These are phyloP conservation scores for Lipomyces yamanashiensis DNA, from an alignment of 805 yeast genomes.

Conservation along the genomic window DNA sequence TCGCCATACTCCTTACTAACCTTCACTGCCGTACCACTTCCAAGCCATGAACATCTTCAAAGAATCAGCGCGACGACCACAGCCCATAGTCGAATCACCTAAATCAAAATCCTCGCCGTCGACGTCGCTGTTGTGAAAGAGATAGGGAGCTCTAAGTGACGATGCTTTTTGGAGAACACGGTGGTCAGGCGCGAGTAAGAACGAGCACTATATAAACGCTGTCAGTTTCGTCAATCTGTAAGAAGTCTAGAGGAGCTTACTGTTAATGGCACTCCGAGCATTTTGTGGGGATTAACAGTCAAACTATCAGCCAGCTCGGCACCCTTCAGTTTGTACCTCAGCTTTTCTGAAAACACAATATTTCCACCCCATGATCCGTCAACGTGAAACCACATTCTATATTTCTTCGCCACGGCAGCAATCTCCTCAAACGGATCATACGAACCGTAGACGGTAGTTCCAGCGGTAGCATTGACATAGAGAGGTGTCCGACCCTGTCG, in stretches of 20 bases:
- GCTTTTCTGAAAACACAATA: conserved; percentile 63
- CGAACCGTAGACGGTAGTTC: conserved; percentile 86
- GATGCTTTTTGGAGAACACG: conserved; percentile 69
- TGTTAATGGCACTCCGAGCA: conserved; percentile 78
- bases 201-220: conserved; percentile 54
- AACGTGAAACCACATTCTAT: conserved; percentile 76
- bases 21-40: conserved; percentile 69
- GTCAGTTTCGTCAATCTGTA: not conserved
- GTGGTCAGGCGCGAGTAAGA: conserved; percentile 72
- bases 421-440: conserved; percentile 70
- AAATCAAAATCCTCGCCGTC: conserved; percentile 65
- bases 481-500: conserved; percentile 69
- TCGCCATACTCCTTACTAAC: conserved; percentile 1
- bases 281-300: conserved; percentile 84
- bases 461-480: conserved; percentile 82
- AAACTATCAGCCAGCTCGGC: conserved; percentile 70
- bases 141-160: conserved; percentile 77
- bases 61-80: conserved; percentile 85
- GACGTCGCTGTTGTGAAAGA: conserved; percentile 67
- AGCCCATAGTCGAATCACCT: conserved; percentile 91
- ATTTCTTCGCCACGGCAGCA: conserved; percentile 55
- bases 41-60: conserved; percentile 78
- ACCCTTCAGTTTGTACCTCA: conserved; percentile 58
- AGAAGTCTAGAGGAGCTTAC: not conserved
- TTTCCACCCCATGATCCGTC: conserved; percentile 96